Base-by-base conservation (phyloP, 768 basidiomycete genomes). In the Collybia mongolica region DNA sequence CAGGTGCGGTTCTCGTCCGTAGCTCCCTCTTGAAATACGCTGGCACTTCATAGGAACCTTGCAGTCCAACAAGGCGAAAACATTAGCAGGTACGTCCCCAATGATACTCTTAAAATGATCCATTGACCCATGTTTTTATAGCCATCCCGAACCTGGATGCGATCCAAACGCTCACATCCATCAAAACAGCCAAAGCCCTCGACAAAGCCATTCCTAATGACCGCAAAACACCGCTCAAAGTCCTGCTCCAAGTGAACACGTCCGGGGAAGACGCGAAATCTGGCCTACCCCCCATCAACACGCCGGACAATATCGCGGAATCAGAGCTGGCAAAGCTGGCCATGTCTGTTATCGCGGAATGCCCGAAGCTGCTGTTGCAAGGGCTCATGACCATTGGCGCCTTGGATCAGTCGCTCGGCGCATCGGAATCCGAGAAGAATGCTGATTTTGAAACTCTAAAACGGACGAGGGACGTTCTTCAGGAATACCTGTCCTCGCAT, bases 341-440 rank as follows among this genome's bases (percentile, higher is more conserved):
- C 3, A 70, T 65, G 46, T 81, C 90, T 59, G 74, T 99, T 64
- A 56, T 97, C 40, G 62, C 66, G 1, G 68, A 75, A 24, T 99
- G 97, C 66, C 88, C 91, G 1, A 74, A 72, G 15, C 77, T 99
- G 24, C 79, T 74, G 18, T 71, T 98, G 3, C 81, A 84, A 44
- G 97, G 97, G 3, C 70, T 99, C 42, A 99, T 99, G 97, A 98
- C 97, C 1, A 98, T 99, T 57, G 97, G 97, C 1, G 82, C 93
- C 15, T 75, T 90, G 46, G 77, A 83, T 32, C 77, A 83, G 54
- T 93, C 92, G 2, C 74, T 88, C 24, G 61, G 69, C 8, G 75
- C 77, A 0, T 69, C 66, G n/a, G 73, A 72, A 39, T 72, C 63
- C 2, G 69, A 75, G 39, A 65, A 72, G 56, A 80, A 80, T 48